Evolutionary conservation across 495 filamentous ascomycete genomes (phyloP), one percentile per base, ranked within the genome.

Genomic region (Talaromyces nanjingensis): DNA sequence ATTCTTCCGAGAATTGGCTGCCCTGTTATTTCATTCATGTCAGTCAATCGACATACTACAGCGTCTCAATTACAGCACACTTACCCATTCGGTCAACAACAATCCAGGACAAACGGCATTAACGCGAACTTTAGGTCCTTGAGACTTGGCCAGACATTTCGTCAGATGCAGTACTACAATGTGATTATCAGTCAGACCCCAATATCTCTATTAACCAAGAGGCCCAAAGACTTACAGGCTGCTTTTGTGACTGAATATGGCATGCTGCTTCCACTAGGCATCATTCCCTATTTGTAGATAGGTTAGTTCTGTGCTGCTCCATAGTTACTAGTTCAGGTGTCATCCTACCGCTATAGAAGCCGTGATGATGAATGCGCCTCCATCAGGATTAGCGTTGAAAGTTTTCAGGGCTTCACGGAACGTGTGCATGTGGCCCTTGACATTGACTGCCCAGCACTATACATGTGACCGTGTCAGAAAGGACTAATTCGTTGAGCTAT

Each of bases 71-170:
- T 47, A 12, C 2, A 33, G 20, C 18, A 5, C 60, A 73, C 69
- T 64, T 64, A 87, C 87, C 89, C 89, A 91, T 73, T 91, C 89
- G 6, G 89, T 92, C 59, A 87, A 69, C 57, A 91, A 68, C 33
- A 90, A 74, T 12, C 88, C 87, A 4, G 89, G 89, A 54, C 87
- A 71, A 0, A 89, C 81, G 33, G 88, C 87, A 70, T 91, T 91
- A 29, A 89, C 75, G 18, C 89, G 77, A 16, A 87, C 72, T 66
- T 90, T 90, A 6, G 80, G 74, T 1, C 88, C 89, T 66, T 89
- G 86, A 0, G 79, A 85, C 59, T 76, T 75, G 1, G 88, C 89
- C n/a, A 91, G 78, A 65, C 87, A 88, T 65, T 87, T 88, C 81
- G 91, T 87, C 49, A 91, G 73, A 65, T 91, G 89, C 53, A 92